These are phyloP conservation scores for Hansfordia pulvinata DNA, from an alignment of 2,329 filamentous ascomycete genomes.

Conservation along the genomic window DNA sequence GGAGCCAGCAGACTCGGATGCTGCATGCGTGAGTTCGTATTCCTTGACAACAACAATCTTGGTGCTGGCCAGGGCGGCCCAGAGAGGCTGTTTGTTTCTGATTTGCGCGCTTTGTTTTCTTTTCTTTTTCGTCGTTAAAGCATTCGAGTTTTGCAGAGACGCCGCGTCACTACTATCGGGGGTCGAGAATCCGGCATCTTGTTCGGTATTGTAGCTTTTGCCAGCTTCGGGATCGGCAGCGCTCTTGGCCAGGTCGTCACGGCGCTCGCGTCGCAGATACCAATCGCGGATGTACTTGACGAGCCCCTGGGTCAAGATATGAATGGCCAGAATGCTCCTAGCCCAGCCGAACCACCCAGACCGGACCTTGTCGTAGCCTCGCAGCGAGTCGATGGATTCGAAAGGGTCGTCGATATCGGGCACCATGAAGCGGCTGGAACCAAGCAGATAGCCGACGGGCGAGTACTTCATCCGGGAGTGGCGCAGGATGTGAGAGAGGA, in stretches of 20 bases:
- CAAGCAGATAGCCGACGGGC: slow-evolving; percentile 29
- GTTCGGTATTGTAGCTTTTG: slow-evolving; percentile 27
- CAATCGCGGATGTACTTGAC: slow-evolving; percentile 58
- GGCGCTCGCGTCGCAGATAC: slow-evolving; percentile 48
- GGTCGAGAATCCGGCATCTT: slow-evolving; percentile 34
- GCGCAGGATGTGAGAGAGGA: slow-evolving; percentile 36
- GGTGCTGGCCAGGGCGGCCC: slow-evolving; percentile 87
- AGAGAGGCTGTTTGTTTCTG: slow-evolving; percentile 79
- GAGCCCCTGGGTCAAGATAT: slow-evolving; percentile 62
- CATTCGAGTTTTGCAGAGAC: slow-evolving; percentile 38
- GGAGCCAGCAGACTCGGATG: slow-evolving; percentile 59
- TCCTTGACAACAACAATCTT: slow-evolving; percentile 95
- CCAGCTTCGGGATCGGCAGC: slow-evolving; percentile 50
- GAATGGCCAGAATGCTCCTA: slow-evolving; percentile 56
- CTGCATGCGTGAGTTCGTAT: slow-evolving; percentile 68
- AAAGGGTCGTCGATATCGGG: slow-evolving; percentile 32
- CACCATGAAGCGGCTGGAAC: slow-evolving; percentile 30
- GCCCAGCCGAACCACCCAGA: slow-evolving; percentile 48
- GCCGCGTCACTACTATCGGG: slow-evolving; percentile 36
- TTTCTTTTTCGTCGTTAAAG: slow-evolving; percentile 62
- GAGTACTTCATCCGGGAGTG: slow-evolving; percentile 35
- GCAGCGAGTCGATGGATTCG: slow-evolving; percentile 23
- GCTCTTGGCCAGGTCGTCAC: slow-evolving; percentile 31
- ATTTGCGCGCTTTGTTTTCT: slow-evolving; percentile 86
- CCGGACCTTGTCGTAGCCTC: slow-evolving; percentile 38